Evolutionary conservation across 2,329 filamentous ascomycete genomes (phyloP).

Genomic region (Lasiodiplodia sp.): DNA sequence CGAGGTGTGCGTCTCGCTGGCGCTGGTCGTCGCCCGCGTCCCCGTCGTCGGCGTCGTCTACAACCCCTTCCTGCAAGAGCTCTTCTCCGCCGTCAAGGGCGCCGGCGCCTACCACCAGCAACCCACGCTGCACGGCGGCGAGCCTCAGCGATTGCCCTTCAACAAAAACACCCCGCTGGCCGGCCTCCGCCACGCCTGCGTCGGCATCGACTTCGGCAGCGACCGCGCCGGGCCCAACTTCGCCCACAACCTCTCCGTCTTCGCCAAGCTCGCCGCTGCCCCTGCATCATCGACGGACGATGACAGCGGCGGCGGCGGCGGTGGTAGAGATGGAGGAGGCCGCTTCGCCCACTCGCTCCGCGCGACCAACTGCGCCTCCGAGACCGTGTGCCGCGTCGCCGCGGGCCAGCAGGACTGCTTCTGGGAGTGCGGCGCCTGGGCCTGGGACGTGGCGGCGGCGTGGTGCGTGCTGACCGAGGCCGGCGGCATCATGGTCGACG

Average conservation of each 20-base stretch:
- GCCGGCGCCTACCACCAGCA: background rate
- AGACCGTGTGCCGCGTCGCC: conserved; percentile 17
- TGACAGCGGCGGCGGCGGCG: no score
- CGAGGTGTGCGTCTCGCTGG: conserved; percentile 2
- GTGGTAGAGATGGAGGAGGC: background rate
- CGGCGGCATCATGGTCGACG: conserved; percentile 3
- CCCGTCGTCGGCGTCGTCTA: conserved; percentile 22
- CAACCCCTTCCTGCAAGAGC: conserved; percentile 17
- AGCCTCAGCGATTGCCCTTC: background rate
- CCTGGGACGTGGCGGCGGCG: conserved; percentile 13
- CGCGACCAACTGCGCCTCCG: background rate
- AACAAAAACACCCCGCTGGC: background rate
- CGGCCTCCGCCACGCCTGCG: conserved; percentile 5
- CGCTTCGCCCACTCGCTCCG: conserved; percentile 8
- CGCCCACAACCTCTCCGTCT: conserved; percentile 1
- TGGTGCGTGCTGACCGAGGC: conserved; percentile 15
- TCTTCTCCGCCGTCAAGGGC: background rate
- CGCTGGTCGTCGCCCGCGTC: background rate
- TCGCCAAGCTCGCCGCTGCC: background rate
- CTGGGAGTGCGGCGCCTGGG: conserved; percentile 11
- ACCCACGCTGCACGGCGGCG: background rate
- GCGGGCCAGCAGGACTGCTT: conserved; percentile 16
- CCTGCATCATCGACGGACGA: no score
- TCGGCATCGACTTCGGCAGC: conserved; percentile 9
- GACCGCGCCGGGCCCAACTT: conserved; percentile 10